Evolutionary conservation across 2,329 filamentous ascomycete species (phyloP), one percentile per base, ranked within the genome.

Genomic region (Scedosporium boydii): DNA sequence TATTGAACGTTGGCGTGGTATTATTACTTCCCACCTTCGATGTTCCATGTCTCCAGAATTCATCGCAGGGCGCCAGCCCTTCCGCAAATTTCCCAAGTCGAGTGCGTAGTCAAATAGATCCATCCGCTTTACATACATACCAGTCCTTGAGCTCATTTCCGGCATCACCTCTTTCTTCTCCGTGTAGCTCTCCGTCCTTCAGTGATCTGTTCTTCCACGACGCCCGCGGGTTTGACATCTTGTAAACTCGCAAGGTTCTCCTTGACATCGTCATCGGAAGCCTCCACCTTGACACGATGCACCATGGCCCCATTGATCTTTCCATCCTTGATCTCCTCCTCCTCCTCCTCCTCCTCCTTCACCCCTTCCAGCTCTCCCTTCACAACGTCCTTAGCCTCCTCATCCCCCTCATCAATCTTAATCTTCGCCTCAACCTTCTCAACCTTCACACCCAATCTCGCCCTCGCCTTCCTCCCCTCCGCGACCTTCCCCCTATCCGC

Each of bases 401-500:
- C 75, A 62, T 73, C 74, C 21, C 68, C 68, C 51, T 63, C 64
- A 18, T 75, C 71, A 56, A 66, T 69, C 48, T 62, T 58, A n/a
- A 62, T 56, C 53, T 53, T 53, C 6, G 46, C 71, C 4, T 68
- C 67, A 26, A 62, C 64, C 61, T 70, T 67, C 41, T 69, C 69
- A 16, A 68, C 65, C 64, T 71, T 46, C 26, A 26, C 38, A 44
- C 42, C 53, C 26, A 41, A 18, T 66, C 18, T 61, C 69, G 73
- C 62, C 74, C 76, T 71, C 79, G 80, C 63, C 77, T 73, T 86
- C 66, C 80, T 80, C 26, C 82, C 83, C 64, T 82, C 80, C 6
- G 75, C 71, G 4, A 87, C 83, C 75, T 89, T 87, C 60, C 81
- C 84, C 70, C 80, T 77, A 65, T 91, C 84, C 29, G 89, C 89